These are phyloP conservation scores for Mimosa pudica DNA, from an alignment of 306 rosid genomes.

Conservation along the genomic window DNA sequence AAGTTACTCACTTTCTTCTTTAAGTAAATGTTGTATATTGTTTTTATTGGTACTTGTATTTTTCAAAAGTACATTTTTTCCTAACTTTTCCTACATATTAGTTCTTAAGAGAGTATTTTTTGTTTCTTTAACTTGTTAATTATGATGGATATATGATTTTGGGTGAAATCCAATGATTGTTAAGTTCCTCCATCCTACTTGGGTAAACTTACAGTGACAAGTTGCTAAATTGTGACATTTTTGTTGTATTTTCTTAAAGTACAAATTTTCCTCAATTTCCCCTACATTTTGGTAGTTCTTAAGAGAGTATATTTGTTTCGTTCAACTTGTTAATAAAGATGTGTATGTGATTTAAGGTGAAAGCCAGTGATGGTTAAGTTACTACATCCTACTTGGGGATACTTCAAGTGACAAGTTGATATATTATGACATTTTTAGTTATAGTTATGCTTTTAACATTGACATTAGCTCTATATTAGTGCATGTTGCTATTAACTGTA, in stretches of 20 bases:
- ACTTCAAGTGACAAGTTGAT: neutral
- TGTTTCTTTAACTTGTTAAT: neutral
- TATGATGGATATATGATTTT: neutral
- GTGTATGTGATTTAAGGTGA: neutral
- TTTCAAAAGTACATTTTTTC: neutral
- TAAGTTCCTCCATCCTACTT: neutral
- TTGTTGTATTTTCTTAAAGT: neutral
- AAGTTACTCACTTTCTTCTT: constrained; percentile 5
- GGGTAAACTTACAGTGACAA: no score
- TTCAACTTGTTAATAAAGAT: neutral
- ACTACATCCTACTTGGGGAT: neutral
- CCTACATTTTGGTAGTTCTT: neutral
- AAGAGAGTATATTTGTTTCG: neutral
- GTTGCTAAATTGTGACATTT: no score
- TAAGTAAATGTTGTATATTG: constrained; percentile 25
- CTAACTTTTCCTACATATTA: neutral
- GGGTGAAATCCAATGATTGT: neutral
- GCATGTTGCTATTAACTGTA: neutral
- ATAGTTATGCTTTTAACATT: neutral
- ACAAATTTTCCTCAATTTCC: neutral
- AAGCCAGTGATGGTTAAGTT: neutral
- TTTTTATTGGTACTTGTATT: neutral
- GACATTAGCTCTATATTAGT: neutral
- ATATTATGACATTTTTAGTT: neutral
- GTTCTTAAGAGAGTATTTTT: neutral